Base-by-base conservation (phyloP, 768 basidiomycete species). In the Amyloporia xantha region DNA sequence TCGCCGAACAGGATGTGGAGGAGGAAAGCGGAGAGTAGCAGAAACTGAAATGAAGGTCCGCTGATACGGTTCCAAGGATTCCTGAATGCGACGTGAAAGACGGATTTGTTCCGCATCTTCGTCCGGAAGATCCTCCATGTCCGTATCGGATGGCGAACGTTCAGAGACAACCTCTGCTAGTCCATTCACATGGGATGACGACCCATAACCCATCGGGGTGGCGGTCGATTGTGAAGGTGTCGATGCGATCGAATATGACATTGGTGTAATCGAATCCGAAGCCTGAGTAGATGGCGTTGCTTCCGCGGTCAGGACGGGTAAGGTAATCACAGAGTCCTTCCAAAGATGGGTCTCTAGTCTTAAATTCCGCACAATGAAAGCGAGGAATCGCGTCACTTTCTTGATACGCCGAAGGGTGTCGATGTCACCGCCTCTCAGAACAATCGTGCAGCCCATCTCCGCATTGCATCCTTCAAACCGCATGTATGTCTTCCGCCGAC, bases 381-480 rank as follows among this genome's bases (percentile, higher is more conserved):
- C 83, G 63, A 98, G 76, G 69, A 97, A 95, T 24, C 91, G 76
- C 12, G 92, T 90, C 45, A 98, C 87, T 61, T 86, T 86, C 73
- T 99, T 99, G 62, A 98, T 77, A 47, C 84, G 84, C 44, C 78
- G 76, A 47, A 99, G 69, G 0, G 81, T 89, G 33, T 86, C 84
- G 48, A 85, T 74, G 59, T 94, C 79, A 3, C 81, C 93, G 9
- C 96, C 96, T 37, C 96, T 79, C 40, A 99, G 66, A 33, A 98
- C 75, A 56, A 99, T 85, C 2, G 96, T 98, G 55, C 93, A 97
- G 0, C 94, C 94, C 78, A 91, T 86, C 54, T 96, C 91, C 43
- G 79, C 78, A 61, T 79, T 86, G 59, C 94, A 96, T 1, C 95
- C 95, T 66, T 99, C 96, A 59, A 99, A 98, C 1, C 96, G 85